Conservation (phyloP, 2,329 filamentous ascomycete genomes). For the Chaetoscypha palmicola region DNA sequence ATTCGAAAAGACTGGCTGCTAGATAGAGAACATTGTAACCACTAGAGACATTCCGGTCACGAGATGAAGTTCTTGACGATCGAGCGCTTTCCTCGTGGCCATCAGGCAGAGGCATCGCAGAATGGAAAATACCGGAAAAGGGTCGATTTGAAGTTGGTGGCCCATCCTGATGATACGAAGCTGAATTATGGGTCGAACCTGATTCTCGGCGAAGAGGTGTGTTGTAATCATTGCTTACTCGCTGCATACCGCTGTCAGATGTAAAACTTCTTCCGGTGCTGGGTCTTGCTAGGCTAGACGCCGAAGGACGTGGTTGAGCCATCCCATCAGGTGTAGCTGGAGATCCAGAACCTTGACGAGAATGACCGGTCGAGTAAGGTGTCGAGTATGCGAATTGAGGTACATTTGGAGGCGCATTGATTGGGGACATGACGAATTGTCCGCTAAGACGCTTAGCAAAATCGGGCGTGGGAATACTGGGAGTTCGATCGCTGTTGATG, state of each 20-base stretch:
- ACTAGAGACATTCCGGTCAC: slow-evolving; percentile 45
- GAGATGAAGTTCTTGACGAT: slow-evolving; percentile 53
- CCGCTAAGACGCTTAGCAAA: slow-evolving; percentile 60
- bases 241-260: slow-evolving; percentile 40
- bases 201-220: slow-evolving; percentile 44
- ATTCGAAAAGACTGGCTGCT: slow-evolving; percentile 90
- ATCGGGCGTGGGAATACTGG: slow-evolving; percentile 58
- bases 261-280: slow-evolving; percentile 55
- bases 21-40: slow-evolving; percentile 77
- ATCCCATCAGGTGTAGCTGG: slow-evolving; percentile 49
- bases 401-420: slow-evolving; percentile 30
- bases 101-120: slow-evolving; percentile 75
- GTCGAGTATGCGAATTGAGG: slow-evolving; percentile 50
- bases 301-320: slow-evolving; percentile 36
- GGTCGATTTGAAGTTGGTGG: slow-evolving; percentile 34
- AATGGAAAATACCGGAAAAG: slow-evolving; percentile 76
- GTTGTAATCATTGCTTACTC: slow-evolving; percentile 46
- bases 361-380: slow-evolving; percentile 41
- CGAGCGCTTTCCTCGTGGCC: slow-evolving; percentile 45
- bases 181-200: slow-evolving; percentile 47
- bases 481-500: slow-evolving; percentile 54
- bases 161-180: slow-evolving; percentile 33
- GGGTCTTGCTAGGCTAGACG: slow-evolving; percentile 36
- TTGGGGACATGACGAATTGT: slow-evolving; percentile 48
- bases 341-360: slow-evolving; percentile 50